Evolutionary conservation across 768 basidiomycete genomes (phyloP).

Genomic region (Naganishia vishniacii): DNA sequence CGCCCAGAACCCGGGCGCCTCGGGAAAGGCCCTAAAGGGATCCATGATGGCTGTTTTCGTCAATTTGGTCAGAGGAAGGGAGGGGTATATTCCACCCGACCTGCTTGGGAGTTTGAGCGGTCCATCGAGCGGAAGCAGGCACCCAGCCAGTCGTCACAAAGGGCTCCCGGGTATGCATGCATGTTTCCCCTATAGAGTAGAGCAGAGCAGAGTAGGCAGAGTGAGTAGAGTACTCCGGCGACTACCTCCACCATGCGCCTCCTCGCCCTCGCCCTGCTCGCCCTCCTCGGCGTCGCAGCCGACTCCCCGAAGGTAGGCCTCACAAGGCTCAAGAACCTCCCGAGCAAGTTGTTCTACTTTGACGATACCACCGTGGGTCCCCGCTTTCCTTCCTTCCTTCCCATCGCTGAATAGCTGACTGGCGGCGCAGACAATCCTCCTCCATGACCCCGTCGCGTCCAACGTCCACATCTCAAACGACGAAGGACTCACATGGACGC

Average conservation of each 20-base stretch:
- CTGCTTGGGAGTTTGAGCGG: no score
- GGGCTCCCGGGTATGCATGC: not conserved
- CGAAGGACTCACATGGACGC: constrained; percentile 72
- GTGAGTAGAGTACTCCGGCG: no score
- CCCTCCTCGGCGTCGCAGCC: not conserved
- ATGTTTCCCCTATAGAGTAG: not conserved
- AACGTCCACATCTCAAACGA: constrained; percentile 72
- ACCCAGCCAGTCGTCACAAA: not conserved
- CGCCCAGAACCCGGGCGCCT: no score
- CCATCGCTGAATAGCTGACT: not conserved
- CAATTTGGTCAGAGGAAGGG: no score
- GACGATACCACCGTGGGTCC: constrained; percentile 75
- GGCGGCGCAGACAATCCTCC: constrained; percentile 59
- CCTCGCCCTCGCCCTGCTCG: not conserved
- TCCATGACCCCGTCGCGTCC: constrained; percentile 67
- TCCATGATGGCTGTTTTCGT: no score
- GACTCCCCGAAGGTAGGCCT: constrained; percentile 44
- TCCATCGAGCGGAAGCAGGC: not conserved
- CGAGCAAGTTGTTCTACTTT: constrained; percentile 78
- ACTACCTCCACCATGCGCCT: not conserved
- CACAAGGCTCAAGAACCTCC: constrained; percentile 62
- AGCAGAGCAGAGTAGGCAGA: no score
- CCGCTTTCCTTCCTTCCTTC: not conserved
- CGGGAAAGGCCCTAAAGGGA: no score
- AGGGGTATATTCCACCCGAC: no score